Evolutionary conservation across 345 rosid species (phyloP).

Genomic region (Euclidium syriacum): DNA sequence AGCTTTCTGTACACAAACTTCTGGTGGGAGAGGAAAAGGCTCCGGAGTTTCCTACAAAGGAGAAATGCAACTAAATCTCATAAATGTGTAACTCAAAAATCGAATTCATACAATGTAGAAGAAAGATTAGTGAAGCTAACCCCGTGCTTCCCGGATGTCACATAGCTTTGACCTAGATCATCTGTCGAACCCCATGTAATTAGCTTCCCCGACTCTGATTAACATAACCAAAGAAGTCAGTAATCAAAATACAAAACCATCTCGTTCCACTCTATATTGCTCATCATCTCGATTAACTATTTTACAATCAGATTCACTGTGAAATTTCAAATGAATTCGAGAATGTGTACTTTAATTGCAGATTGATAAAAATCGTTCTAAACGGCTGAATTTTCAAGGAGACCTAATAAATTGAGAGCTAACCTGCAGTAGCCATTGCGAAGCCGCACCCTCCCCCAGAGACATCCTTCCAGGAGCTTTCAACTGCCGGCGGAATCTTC

Average conservation of each 20-base stretch:
- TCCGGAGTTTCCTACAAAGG: slow-evolving; percentile 75
- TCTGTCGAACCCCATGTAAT: slow-evolving; percentile 99
- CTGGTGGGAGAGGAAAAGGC: slow-evolving; percentile 88
- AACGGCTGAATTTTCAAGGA: too few relatives aligned
- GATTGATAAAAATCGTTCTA: background rate
- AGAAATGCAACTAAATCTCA: background rate
- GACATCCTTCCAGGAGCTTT: slow-evolving; percentile 68
- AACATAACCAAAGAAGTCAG: background rate
- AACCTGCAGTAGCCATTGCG: slow-evolving; percentile 94
- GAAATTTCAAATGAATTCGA: background rate
- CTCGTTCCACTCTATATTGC: background rate
- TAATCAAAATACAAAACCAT: background rate
- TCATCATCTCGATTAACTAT: background rate
- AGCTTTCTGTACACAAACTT: slow-evolving; percentile 58
- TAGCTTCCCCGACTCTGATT: slow-evolving; percentile 85
- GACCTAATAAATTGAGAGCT: background rate
- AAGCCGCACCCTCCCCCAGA: slow-evolving; percentile 97
- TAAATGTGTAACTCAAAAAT: background rate
- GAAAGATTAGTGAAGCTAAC: slow-evolving; percentile 30
- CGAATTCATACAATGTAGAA: slow-evolving; percentile 12
- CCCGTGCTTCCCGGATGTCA: slow-evolving; percentile 97
- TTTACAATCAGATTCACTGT: slow-evolving; percentile 14
- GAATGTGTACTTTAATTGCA: background rate
- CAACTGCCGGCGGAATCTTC: slow-evolving; percentile 31
- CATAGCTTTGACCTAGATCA: slow-evolving; percentile 97